Base-by-base conservation (phyloP, 2,329 filamentous ascomycete species). In the Alternaria angustiovoidea region DNA sequence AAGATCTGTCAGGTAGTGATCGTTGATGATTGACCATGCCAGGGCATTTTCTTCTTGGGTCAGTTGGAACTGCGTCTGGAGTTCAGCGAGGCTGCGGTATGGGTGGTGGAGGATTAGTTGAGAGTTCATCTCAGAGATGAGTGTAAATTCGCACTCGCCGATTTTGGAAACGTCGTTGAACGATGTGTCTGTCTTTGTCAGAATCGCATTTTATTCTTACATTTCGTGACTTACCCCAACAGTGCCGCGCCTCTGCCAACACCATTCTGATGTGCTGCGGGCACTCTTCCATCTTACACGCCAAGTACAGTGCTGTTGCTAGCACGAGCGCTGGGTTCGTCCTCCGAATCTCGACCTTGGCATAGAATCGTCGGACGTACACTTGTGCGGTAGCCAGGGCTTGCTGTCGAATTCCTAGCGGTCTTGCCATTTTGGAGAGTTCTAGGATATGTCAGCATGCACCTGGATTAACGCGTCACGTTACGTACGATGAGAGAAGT, bases 211-310 rank as follows among this genome's bases (percentile, higher is more conserved):
- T 28, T 14, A 5, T 2, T n/a, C 22, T 12, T 44, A 22, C 7
- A 24, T 36, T 38, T n/a, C 9, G 18, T 39, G 16, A 51, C 70
- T 14, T 68, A 77, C 75, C 76, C 75, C 75, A 78, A 54, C 96
- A 85, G 59, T 90, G 87, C 34, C 93, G 89, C 4, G 94, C 93
- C 78, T 99, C 95, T 47, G 88, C 90, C 11, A 95, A 89, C 59
- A 99, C 90, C 65, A 96, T 87, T 30, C 95, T 88, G 72, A 99
- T 98, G 78, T 99, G 95, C 78, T 98, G 94, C 3, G 95, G 95
- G 51, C 90, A 94, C 79, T 99, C 95, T 78, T 99, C 95, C 88
- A 96, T 97, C 81, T 99, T 99, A 82, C 93, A 97, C 20, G 95
- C 94, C 36, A 99, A 84, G 78, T 99, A 99, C 62, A 98, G 86